phyloP scores from a whole-genome alignment of 2,329 filamentous ascomycete species.

The Sarocladium kiliense region DNA sequence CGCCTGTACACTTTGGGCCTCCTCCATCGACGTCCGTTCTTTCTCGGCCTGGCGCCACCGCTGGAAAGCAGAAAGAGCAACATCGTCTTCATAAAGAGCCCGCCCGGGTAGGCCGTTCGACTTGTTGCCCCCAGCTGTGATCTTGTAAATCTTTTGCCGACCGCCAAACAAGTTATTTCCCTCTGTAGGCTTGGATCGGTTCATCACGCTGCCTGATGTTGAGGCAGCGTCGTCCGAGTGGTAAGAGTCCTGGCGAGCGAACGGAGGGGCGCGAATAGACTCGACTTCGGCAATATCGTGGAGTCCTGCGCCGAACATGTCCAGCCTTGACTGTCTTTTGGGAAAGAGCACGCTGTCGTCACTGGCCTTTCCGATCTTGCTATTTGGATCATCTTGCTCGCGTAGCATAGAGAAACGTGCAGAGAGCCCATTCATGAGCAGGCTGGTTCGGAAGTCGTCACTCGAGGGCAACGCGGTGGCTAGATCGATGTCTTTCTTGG shows the following conservation, averaged over 20 bases:
- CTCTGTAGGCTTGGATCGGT: constrained; percentile 72
- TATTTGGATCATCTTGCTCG: constrained; percentile 88
- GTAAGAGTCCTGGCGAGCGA: constrained; percentile 60
- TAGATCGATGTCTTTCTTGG: constrained; percentile 67
- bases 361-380: constrained; percentile 86
- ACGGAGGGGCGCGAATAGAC: constrained; percentile 63
- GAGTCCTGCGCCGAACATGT: constrained; percentile 61
- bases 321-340: constrained; percentile 73
- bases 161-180: constrained; percentile 94
- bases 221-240: constrained; percentile 67
- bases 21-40: constrained; percentile 43
- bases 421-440: constrained; percentile 92
- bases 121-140: constrained; percentile 48
- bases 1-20: constrained; percentile 30
- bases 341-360: constrained; percentile 89
- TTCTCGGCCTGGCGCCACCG: constrained; percentile 61
- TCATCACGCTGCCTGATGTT: constrained; percentile 70
- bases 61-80: constrained; percentile 78
- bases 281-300: constrained; percentile 88
- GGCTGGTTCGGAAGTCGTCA: constrained; percentile 91
- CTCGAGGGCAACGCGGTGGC: constrained; percentile 67
- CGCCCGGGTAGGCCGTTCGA: constrained; percentile 57
- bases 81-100: constrained; percentile 81
- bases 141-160: constrained; percentile 91
- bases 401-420: constrained; percentile 94